Percentiles rank a stretch among this genome's conserved stretches.
Evolutionary conservation across 305 asterid species (phyloP).

Genomic region (Nicotiana rustica): DNA sequence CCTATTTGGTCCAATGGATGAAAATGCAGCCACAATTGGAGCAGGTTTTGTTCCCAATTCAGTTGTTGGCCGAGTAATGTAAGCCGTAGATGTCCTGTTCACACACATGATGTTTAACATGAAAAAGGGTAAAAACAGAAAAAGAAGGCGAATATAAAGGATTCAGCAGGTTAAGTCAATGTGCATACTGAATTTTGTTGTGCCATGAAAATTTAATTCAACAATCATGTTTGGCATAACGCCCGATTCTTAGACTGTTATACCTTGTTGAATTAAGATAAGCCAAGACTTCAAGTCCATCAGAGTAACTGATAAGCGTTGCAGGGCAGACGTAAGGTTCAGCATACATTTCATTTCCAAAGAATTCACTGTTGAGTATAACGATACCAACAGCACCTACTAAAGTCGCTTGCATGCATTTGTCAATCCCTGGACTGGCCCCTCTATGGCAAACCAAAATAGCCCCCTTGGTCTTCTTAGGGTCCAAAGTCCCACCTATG

Average conservation of each 20-base stretch:
- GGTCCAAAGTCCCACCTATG: conserved; percentile 51
- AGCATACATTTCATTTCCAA: conserved; percentile 50
- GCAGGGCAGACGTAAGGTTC: conserved; percentile 74
- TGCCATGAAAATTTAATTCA: neutral
- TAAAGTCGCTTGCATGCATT: conserved; percentile 50
- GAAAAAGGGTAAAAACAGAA: neutral
- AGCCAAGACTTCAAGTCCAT: conserved; percentile 50
- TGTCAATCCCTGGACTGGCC: conserved; percentile 45
- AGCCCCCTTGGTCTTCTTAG: conserved; percentile 60
- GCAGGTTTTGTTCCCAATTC: conserved; percentile 51
- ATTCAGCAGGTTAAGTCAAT: neutral
- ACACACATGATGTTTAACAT: neutral
- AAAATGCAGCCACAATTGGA: conserved; percentile 68
- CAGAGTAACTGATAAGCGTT: conserved; percentile 59
- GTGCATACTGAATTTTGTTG: neutral
- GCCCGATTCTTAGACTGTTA: neutral
- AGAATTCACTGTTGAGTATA: conserved; percentile 50
- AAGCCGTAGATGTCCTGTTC: conserved; percentile 55
- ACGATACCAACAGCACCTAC: conserved; percentile 87
- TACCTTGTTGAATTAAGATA: conserved; percentile 57
- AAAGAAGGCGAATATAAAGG: conserved; percentile 7
- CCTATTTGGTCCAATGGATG: conserved; percentile 73
- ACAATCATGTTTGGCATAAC: neutral
- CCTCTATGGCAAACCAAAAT: conserved; percentile 78
- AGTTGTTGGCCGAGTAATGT: conserved; percentile 48